A percentile compares a stretch with the other conserved stretches of the same genome.
Evolutionary conservation across 106 monocot genomes (phyloP).

Genomic region (Apostasia shenzhenica): DNA sequence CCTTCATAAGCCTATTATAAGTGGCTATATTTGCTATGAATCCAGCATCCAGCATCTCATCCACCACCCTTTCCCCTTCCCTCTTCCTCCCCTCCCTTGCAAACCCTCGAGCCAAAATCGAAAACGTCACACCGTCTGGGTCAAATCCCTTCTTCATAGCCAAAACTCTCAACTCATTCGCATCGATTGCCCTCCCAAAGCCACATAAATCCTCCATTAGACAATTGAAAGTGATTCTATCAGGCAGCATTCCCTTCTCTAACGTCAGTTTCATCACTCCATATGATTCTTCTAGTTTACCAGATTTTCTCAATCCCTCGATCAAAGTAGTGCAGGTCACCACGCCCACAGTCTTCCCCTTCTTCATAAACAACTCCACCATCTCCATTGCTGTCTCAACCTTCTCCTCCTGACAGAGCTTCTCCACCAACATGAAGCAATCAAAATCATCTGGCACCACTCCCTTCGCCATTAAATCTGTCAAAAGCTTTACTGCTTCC

Average conservation of each 20-base stretch:
- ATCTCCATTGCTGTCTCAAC: slow-evolving; percentile 41
- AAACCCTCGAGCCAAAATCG: slow-evolving; percentile 56
- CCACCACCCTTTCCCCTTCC: slow-evolving; percentile 61
- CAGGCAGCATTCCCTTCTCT: slow-evolving; percentile 44
- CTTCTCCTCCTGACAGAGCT: slow-evolving; percentile 32
- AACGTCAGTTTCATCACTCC: slow-evolving; percentile 45
- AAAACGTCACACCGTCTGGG: slow-evolving; percentile 42
- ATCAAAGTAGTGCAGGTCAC: slow-evolving; percentile 49
- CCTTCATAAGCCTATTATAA: slow-evolving; percentile 63
- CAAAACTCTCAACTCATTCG: slow-evolving; percentile 37
- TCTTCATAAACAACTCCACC: slow-evolving; percentile 36
- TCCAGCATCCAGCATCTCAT: slow-evolving; percentile 83
- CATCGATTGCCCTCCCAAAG: slow-evolving; percentile 45
- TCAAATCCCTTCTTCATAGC: slow-evolving; percentile 40
- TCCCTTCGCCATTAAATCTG: slow-evolving; percentile 32
- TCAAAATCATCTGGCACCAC: slow-evolving; percentile 54
- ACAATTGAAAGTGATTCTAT: slow-evolving; percentile 64
- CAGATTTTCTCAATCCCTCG: slow-evolving; percentile 48
- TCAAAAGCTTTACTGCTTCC: slow-evolving; percentile 46
- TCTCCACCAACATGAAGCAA: slow-evolving; percentile 42
- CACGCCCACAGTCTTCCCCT: slow-evolving; percentile 16
- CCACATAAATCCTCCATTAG: slow-evolving; percentile 54
- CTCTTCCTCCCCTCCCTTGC: slow-evolving; percentile 59
- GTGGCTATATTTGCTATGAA: slow-evolving; percentile 65
- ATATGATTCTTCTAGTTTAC: slow-evolving; percentile 41